Base-by-base conservation (phyloP, 345 rosid genomes). In the Eucalyptus leucophloia region DNA sequence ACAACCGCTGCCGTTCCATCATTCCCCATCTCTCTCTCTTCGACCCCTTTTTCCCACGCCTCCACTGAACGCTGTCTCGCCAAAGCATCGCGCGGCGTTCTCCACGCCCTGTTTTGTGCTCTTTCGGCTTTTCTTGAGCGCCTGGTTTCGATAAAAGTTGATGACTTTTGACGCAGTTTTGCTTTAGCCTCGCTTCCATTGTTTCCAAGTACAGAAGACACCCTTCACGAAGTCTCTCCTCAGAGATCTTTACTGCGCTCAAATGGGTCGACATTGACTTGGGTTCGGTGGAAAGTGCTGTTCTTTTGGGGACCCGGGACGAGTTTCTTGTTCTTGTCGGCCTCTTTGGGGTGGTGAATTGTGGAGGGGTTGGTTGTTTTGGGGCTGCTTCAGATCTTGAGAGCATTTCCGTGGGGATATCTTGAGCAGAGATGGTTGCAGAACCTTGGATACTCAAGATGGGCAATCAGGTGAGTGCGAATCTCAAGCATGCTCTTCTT, bases 401-500 rank as follows among this genome's bases (percentile, higher is more conserved):
- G 69, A 40, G 49, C 53, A 16, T 82, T 53, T 45, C 47, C 37
- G 88, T 49, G 65, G 56, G 19, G 44, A 53, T 45, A 49, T 37
- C 72, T 34, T 32, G 77, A 60, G 86, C 92, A 90, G 93, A 94
- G 89, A 98, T 98, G 99, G 99, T 98, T 91, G 97, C 97, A 51
- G 98, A 98, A 86, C 91, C 98, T 96, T 98, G 99, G 99, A 93
- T 98, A 82, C 91, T 98, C 88, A 98, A 93, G 92, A 96, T 98
- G 98, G 94, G 99, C 30, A 98, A 95, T 96, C 99, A 98, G 95
- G 99, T 98, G 65, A 98, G 99, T 91, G 56, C 91, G 77, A 96
- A 98, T 95, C 96, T 96, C 86, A 98, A 96, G 93, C 96, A 95
- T 90, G 98, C 98, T 56, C 92, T 97, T 34, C 98, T 95, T 87